Evolutionary conservation across 2,329 filamentous ascomycete species (phyloP).

Genomic region (Aspergillus sp.): DNA sequence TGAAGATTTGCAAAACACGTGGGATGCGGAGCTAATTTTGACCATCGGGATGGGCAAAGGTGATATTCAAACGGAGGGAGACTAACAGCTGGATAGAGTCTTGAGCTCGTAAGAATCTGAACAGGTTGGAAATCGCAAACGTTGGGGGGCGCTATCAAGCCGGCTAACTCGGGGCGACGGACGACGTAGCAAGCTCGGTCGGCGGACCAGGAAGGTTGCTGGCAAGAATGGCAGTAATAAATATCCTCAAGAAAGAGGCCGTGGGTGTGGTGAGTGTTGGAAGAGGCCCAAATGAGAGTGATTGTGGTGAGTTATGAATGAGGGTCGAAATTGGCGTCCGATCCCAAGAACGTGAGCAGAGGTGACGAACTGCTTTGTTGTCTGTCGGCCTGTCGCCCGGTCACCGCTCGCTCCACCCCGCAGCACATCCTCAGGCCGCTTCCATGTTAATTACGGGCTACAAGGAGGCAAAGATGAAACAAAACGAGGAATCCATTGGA

Average conservation of each 20-base stretch:
- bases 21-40: too few relatives aligned
- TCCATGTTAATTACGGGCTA: neutral
- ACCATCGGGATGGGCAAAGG: too few relatives aligned
- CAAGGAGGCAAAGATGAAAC: neutral
- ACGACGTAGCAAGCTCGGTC: neutral
- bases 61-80: too few relatives aligned
- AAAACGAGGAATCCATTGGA: conserved; percentile 9
- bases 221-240: neutral
- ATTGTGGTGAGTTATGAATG: neutral
- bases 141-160: neutral
- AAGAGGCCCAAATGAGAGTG: neutral
- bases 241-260: neutral
- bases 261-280: neutral
- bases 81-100: too few relatives aligned
- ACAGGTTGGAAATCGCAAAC: neutral
- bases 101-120: neutral
- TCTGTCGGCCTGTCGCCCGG: conserved; percentile 15
- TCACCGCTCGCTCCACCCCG: conserved; percentile 20
- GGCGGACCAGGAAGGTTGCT: neutral
- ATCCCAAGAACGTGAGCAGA: neutral
- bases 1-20: too few relatives aligned
- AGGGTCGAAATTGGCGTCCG: neutral
- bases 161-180: neutral
- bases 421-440: neutral
- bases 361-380: conserved; percentile 16